phyloP scores from a whole-genome alignment of 2,329 filamentous ascomycete genomes.

The Colletotrichum sp. region DNA sequence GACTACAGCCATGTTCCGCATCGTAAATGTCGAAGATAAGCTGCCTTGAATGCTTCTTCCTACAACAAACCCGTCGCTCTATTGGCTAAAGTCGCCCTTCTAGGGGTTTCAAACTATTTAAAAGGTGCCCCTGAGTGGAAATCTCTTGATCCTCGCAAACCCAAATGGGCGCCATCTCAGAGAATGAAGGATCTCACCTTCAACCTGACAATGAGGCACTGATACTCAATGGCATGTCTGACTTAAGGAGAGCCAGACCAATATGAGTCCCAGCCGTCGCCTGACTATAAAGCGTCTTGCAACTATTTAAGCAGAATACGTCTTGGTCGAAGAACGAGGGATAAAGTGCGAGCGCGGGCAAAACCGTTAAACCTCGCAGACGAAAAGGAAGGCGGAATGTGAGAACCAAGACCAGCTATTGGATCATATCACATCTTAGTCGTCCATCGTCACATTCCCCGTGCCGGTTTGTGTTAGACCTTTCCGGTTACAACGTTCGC shows the following conservation, averaged over 20 bases:
- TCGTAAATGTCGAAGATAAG: no score
- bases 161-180: not conserved
- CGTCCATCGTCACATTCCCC: no score
- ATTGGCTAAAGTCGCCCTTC: no score
- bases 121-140: not conserved
- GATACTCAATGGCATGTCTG: fast-evolving
- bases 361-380: fast-evolving
- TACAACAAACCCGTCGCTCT: no score
- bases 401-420: fast-evolving
- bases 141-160: not conserved
- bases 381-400: fast-evolving
- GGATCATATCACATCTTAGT: fast-evolving
- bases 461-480: no score
- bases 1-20: no score
- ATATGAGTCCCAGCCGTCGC: fast-evolving
- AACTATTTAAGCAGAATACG: not conserved
- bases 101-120: not conserved
- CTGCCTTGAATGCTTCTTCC: no score
- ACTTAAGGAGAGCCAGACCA: fast-evolving
- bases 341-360: fast-evolving
- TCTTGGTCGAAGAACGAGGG: not conserved
- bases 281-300: not conserved
- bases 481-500: fast-evolving
- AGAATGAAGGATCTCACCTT: not conserved
- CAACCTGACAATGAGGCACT: not conserved